Percentiles rank a stretch among this genome's conserved stretches.
Conservation (phyloP, 2,329 filamentous ascomycete genomes). For the Macrophomina phaseolina region DNA sequence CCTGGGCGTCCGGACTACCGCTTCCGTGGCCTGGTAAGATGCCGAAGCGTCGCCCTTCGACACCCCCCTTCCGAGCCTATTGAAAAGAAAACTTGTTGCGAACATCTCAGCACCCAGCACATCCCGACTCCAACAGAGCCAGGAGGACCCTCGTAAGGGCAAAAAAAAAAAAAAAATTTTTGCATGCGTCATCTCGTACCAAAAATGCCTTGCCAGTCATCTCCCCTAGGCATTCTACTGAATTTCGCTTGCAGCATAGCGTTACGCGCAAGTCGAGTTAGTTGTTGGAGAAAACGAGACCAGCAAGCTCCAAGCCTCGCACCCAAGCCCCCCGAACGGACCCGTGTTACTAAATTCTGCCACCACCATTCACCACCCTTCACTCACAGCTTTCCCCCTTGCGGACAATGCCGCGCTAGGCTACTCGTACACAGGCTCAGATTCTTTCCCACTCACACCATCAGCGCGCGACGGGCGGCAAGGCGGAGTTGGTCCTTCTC, state of each 20-base stretch:
- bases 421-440: background rate
- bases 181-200: background rate
- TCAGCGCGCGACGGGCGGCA: background rate
- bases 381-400: background rate
- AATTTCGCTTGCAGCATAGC: constrained; percentile 3
- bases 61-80: too few species aligned
- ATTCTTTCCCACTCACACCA: background rate
- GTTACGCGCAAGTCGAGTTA: background rate
- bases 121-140: background rate
- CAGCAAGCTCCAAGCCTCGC: background rate
- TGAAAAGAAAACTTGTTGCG: background rate
- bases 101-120: background rate
- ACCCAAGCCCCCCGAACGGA: background rate
- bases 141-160: background rate
- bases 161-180: background rate
- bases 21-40: background rate
- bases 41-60: background rate
- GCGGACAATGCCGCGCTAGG: background rate
- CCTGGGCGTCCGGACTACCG: constrained; percentile 6
- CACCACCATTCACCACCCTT: background rate
- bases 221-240: background rate
- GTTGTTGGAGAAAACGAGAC: background rate
- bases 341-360: constrained; percentile 21
- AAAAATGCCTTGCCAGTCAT: background rate
- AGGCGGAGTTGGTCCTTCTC: background rate